Base-by-base conservation (phyloP, 2,329 filamentous ascomycete genomes). In the Beauveria sp. region DNA sequence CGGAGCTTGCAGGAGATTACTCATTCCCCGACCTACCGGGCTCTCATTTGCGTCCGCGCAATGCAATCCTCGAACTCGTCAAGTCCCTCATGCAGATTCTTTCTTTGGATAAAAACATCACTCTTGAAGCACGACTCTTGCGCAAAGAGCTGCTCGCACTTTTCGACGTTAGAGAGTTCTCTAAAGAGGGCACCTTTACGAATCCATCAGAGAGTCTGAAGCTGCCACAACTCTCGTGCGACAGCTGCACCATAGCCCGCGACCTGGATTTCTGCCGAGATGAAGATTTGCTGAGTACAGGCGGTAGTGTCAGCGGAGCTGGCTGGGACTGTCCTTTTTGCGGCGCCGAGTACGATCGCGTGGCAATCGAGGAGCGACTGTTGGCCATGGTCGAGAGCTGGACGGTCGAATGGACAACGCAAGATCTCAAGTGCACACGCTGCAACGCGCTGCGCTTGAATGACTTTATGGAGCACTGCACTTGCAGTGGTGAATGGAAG, bases 381-480 rank as follows among this genome's bases (percentile, higher is more conserved):
- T 83, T 99, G 47, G 84, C 81, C 0, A 82, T 89, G 61, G 87
- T 97, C 20, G 87, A 97, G 73, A 85, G 84, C 24, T 77, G 88
- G 70, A 79, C 91, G 8, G 82, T 91, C 28, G 86, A 89, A 68
- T 99, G 96, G 93, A 82, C 86, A 65, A 90, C 88, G 40, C 93
- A 98, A 76, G 95, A 99, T 73, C 75, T 98, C 62, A 91, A 91
- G 75, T 99, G 95, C 66, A 71, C 70, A 34, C 80, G 82, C 63
- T 89, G 86, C 72, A 85, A 82, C 38, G 91, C 91, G 67, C 74
- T 96, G 45, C 80, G 91, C 70, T 81, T 90, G 46, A 98, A 96
- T 72, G 93, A 97, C 70, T 96, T 98, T 68, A 92, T 95, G 86
- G 93, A 97, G 73, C 93, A 98, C 74, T 99, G 96, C 75, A 89